A percentile compares a stretch with the other conserved stretches of the same genome.
These are phyloP conservation scores for Hyaloscypha hepaticicola DNA, from an alignment of 495 filamentous ascomycete species.

Conservation along the genomic window DNA sequence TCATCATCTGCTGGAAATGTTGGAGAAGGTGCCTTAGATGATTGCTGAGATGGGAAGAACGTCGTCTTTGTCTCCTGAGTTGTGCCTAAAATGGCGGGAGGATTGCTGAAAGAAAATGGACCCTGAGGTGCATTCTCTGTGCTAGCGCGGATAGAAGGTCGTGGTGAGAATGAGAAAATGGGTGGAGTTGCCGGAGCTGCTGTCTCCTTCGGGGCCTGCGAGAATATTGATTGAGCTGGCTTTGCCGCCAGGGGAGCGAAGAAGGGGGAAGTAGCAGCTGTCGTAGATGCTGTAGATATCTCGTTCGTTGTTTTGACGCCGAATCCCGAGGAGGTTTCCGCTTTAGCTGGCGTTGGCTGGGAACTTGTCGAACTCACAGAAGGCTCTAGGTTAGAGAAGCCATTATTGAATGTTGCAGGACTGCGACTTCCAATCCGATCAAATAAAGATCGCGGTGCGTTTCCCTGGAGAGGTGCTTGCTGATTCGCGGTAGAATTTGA, in stretches of 20 bases:
- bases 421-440: not conserved
- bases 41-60: too few relatives aligned
- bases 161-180: not conserved
- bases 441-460: conserved; percentile 11
- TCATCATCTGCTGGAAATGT: too few relatives aligned
- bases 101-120: too few relatives aligned
- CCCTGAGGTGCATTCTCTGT: too few relatives aligned
- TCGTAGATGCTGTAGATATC: not conserved
- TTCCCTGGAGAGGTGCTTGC: not conserved
- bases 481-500: not conserved
- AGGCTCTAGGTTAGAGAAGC: conserved; percentile 3
- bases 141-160: not conserved
- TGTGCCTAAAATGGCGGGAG: too few relatives aligned
- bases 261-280: not conserved
- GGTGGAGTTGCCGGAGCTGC: not conserved
- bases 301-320: not conserved
- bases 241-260: not conserved
- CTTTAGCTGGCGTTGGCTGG: not conserved
- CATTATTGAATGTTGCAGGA: not conserved
- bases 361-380: not conserved
- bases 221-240: not conserved
- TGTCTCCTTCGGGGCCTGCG: not conserved
- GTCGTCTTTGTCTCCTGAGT: too few relatives aligned
- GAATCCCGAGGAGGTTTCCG: not conserved
- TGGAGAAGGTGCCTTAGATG: too few relatives aligned